Conservation (phyloP, 331 rosid species). For the Prunus yedoensis region DNA sequence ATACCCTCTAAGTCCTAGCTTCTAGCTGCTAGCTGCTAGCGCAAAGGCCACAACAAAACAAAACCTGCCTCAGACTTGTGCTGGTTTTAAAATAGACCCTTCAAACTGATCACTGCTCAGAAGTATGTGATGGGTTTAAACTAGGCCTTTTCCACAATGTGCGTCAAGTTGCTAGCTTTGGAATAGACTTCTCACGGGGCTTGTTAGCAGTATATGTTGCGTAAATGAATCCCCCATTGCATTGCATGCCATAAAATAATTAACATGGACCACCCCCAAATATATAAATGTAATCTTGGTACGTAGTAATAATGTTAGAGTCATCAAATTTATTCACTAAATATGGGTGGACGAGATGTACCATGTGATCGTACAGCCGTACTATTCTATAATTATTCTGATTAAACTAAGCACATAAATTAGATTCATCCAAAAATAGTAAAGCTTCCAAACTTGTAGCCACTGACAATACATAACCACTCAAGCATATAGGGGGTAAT, state of each 20-base stretch:
- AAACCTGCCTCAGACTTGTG: slow-evolving; percentile 31
- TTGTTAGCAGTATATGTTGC: neutral
- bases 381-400: neutral
- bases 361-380: too few species aligned
- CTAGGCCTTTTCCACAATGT: slow-evolving; percentile 25
- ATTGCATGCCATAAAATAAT: neutral
- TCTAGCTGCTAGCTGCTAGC: neutral
- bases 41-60: slow-evolving; percentile 38
- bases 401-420: neutral
- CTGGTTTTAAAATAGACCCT: slow-evolving; percentile 55
- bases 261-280: neutral
- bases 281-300: too few species aligned
- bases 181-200: slow-evolving; percentile 41
- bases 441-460: neutral
- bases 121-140: slow-evolving; percentile 10
- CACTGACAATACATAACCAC: neutral
- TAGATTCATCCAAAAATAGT: neutral
- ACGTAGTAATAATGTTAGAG: too few species aligned
- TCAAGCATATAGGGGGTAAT: neutral
- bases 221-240: neutral
- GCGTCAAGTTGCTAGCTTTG: slow-evolving; percentile 24
- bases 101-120: slow-evolving; percentile 21
- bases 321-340: too few species aligned
- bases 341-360: too few species aligned
- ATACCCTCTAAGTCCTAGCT: neutral